These are phyloP conservation scores for Rhizoctonia solani DNA, from an alignment of 1,284 basidiomycete genomes.

Conservation along the genomic window DNA sequence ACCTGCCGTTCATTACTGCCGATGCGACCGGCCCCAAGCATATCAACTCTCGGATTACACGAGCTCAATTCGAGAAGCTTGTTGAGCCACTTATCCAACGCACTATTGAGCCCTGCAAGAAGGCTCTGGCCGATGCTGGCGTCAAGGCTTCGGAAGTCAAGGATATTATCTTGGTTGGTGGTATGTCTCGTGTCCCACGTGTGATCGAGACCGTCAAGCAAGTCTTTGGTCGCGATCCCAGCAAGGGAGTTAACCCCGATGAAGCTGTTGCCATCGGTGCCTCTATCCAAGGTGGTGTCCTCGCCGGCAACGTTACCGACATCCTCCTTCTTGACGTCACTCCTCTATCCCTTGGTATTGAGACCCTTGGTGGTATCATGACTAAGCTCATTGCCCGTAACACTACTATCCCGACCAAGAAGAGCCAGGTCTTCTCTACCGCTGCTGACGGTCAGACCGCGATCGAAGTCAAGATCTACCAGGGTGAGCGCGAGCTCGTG, in stretches of 20 bases:
- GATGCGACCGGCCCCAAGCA: slow-evolving; percentile 95
- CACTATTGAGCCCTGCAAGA: slow-evolving; percentile 97
- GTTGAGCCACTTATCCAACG: slow-evolving; percentile 84
- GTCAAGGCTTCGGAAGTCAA: slow-evolving; percentile 91
- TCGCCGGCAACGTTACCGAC: slow-evolving; percentile 95
- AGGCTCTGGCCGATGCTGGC: slow-evolving; percentile 89
- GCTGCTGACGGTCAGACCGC: slow-evolving; percentile 95
- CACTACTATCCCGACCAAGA: slow-evolving; percentile 99
- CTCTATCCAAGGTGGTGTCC: slow-evolving; percentile 92
- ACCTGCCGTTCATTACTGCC: slow-evolving; percentile 96
- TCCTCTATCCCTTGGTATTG: slow-evolving; percentile 91
- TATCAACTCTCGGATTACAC: slow-evolving; percentile 88
- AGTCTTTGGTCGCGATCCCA: slow-evolving; percentile 93
- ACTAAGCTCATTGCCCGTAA: slow-evolving; percentile 94
- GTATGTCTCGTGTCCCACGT: slow-evolving; percentile 97
- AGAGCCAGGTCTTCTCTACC: slow-evolving; percentile 98
- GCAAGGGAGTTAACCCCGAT: slow-evolving; percentile 98
- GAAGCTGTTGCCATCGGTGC: slow-evolving; percentile 94
- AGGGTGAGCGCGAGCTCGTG: slow-evolving; percentile 97
- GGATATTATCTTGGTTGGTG: slow-evolving; percentile 97
- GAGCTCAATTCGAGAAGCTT: slow-evolving; percentile 88
- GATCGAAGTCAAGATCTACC: slow-evolving; percentile 97
- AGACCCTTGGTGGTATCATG: slow-evolving; percentile 99
- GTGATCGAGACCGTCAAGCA: slow-evolving; percentile 91
- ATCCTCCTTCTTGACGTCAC: slow-evolving; percentile 96